Evolutionary conservation across 306 rosid genomes (phyloP), one percentile per base, ranked within the genome.

Genomic region (Pterocarpus macrocarpus): DNA sequence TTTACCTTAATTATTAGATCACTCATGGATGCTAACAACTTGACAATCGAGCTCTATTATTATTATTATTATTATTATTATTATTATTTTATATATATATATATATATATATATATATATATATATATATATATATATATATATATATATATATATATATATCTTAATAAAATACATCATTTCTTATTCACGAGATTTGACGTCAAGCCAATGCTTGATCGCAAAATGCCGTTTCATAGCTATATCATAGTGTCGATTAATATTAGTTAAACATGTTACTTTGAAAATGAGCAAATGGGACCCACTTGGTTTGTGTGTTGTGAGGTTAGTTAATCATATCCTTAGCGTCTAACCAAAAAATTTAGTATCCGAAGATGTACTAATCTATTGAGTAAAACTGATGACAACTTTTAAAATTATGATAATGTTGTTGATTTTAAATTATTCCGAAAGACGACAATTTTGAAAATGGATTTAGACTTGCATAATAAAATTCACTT

Each of bases 261-360:
- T 49, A 47, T 8, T 56, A 62, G 28, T 5, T 36, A 39, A 38
- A 66, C 58, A 47, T 22, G 68, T 56, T 75, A 70, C 77, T 68
- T 63, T 84, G 74, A 74, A 82, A 79, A 35, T 79, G 58, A 73
- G 83, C 56, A 16, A 70, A 83, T 47, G 82, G 85, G 87, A 75
- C 67, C 53, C 68, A 68, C 67, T 79, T 83, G 88, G 84, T 35
- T 55, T 89, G 47, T 43, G 8, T 43, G 10, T 43, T 43, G 47
- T 43, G 4, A 43, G 47, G 11, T 43, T 43, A 43, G 8, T 43
- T 43, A 43, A 43, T 43, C 47, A 43, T 43, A 43, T 43, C 47
- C 47, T 43, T 43, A 43, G 47, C 8, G 47, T 43, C 47, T 43
- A 1, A 43, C 28, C 11, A 5, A 43, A 43, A 43, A 43, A 43